Percentiles rank a stretch among this genome's conserved stretches.
These are phyloP conservation scores for Pseudonitzschia delicatissima DNA, from an alignment of 108 stramenopile species.

Conservation along the genomic window DNA sequence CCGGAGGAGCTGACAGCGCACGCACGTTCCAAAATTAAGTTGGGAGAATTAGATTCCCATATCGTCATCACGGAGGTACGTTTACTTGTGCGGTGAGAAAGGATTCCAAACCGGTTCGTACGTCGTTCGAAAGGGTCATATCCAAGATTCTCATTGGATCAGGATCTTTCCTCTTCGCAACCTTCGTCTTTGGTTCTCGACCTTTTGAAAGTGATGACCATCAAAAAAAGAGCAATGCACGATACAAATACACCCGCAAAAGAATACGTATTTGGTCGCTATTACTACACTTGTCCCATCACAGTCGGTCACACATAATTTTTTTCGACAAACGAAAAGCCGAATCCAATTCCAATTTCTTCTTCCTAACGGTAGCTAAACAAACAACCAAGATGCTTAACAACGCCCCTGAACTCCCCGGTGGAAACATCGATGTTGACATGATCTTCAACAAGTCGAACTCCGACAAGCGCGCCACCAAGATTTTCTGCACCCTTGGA, in stretches of 20 bases:
- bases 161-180: not conserved
- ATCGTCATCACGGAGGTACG: no score
- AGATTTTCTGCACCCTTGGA: slow-evolving; percentile 88
- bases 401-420: slow-evolving; percentile 39
- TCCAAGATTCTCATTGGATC: not conserved
- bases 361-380: not conserved
- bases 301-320: slow-evolving; percentile 3
- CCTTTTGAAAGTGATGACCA: slow-evolving; percentile 5
- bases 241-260: not conserved
- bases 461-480: slow-evolving; percentile 59
- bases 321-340: slow-evolving; percentile 1
- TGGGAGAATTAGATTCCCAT: no score
- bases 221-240: no score
- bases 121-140: no score
- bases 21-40: no score
- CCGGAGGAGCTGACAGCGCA: no score
- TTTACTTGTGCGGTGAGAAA: no score
- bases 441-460: slow-evolving; percentile 46
- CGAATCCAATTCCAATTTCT: not conserved
- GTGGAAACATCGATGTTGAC: slow-evolving; percentile 47
- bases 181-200: not conserved
- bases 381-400: not conserved
- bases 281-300: no score
- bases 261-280: not conserved
- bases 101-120: no score